Evolutionary conservation across 495 filamentous ascomycete species (phyloP).

Genomic region (Podospora anserina): DNA sequence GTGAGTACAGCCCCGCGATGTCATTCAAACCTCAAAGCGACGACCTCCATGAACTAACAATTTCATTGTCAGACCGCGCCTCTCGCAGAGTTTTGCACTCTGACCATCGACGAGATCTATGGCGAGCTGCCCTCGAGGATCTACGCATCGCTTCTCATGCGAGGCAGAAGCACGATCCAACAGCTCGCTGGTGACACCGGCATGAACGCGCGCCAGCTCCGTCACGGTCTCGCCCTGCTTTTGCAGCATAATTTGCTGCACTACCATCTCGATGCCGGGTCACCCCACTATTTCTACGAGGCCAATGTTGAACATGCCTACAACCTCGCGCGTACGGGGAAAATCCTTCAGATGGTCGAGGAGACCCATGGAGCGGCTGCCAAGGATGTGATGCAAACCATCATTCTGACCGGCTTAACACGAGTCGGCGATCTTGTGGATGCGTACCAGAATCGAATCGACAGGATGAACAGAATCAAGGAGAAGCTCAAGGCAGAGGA

Average conservation of each 20-base stretch:
- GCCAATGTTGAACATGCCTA: slow-evolving; percentile 73
- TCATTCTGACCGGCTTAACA: slow-evolving; percentile 75
- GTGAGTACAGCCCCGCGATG: slow-evolving; percentile 31
- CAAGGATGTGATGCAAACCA: slow-evolving; percentile 64
- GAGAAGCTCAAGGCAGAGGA: slow-evolving; percentile 19
- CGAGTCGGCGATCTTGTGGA: slow-evolving; percentile 65
- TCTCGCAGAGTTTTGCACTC: slow-evolving; percentile 75
- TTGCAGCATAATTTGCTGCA: slow-evolving; percentile 84
- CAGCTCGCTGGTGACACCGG: slow-evolving; percentile 63
- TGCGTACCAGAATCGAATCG: slow-evolving; percentile 37
- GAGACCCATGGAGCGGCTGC: slow-evolving; percentile 66
- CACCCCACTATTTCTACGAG: slow-evolving; percentile 70
- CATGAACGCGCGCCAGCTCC: slow-evolving; percentile 65
- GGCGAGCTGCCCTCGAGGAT: slow-evolving; percentile 84
- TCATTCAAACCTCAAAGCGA: background rate
- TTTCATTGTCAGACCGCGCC: slow-evolving; percentile 48
- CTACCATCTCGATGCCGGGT: slow-evolving; percentile 62
- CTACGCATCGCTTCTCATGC: slow-evolving; percentile 70
- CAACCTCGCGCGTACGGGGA: slow-evolving; percentile 71
- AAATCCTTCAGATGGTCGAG: slow-evolving; percentile 73
- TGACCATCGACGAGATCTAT: slow-evolving; percentile 83
- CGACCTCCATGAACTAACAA: background rate
- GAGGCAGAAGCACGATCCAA: slow-evolving; percentile 71
- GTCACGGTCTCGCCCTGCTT: slow-evolving; percentile 75
- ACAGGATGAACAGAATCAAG: slow-evolving; percentile 29